Conservation (phyloP, 352 stramenopile species). For the Aphanomyces stellatus region DNA sequence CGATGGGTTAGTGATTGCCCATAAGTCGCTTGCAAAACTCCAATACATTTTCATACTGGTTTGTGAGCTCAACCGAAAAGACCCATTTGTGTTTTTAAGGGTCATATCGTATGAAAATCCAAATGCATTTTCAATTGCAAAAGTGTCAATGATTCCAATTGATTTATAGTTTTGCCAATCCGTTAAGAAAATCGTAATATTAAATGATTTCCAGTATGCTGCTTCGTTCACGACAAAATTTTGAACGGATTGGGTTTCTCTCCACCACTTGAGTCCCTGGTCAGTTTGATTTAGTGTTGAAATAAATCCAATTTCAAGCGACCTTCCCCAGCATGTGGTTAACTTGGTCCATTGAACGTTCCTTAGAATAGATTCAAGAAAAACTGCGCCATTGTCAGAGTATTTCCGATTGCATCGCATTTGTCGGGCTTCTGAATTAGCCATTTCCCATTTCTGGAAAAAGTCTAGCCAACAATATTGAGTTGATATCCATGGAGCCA, state of each 20-base stretch:
- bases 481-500: neutral
- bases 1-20: neutral
- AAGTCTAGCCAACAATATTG: conserved; percentile 18
- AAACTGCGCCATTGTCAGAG: neutral
- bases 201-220: neutral
- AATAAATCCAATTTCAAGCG: neutral
- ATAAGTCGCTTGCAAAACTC: neutral
- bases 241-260: neutral
- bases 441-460: neutral
- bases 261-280: neutral
- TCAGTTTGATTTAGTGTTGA: neutral
- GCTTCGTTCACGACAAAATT: neutral
- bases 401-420: neutral
- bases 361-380: neutral
- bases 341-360: neutral
- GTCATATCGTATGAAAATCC: neutral
- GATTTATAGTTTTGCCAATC: neutral
- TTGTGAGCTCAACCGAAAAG: neutral
- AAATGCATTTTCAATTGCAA: neutral
- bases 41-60: neutral
- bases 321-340: neutral
- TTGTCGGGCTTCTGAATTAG: neutral
- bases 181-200: neutral
- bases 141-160: neutral
- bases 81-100: neutral